Conservation (phyloP, 73 alveolate species). For the Tetrahymena malaccensis region DNA sequence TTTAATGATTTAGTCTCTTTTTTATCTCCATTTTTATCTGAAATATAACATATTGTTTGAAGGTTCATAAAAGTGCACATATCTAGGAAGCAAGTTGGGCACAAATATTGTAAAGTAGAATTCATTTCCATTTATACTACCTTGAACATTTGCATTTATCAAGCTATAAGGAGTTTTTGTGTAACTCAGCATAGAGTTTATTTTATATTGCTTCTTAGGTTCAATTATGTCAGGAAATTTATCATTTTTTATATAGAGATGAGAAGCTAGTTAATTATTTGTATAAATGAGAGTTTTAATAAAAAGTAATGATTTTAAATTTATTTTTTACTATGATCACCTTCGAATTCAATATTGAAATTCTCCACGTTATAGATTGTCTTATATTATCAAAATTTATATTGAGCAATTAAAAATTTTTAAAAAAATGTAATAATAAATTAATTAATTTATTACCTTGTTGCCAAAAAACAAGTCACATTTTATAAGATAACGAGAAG, state of each 20-base stretch:
- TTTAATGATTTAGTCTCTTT: not conserved
- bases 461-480: not conserved
- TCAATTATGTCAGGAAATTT: not conserved
- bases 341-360: not conserved
- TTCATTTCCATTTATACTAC: not conserved
- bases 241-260: not conserved
- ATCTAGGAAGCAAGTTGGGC: not conserved
- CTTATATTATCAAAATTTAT: not conserved
- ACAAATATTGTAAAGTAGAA: not conserved
- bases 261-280: not conserved
- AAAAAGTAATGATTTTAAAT: not conserved
- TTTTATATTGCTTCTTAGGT: not conserved
- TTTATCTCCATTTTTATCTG: not conserved
- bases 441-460: not conserved
- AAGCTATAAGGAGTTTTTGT: not conserved
- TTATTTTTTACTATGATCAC: not conserved
- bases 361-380: not conserved
- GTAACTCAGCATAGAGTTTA: not conserved
- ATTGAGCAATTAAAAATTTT: not conserved
- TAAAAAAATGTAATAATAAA: not conserved
- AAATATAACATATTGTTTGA: not conserved
- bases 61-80: not conserved
- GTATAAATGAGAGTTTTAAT: not conserved
- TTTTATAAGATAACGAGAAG: not conserved
- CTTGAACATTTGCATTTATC: not conserved